Evolutionary conservation across 805 yeast species (phyloP).

Genomic region (Candida xiaguanensis): DNA sequence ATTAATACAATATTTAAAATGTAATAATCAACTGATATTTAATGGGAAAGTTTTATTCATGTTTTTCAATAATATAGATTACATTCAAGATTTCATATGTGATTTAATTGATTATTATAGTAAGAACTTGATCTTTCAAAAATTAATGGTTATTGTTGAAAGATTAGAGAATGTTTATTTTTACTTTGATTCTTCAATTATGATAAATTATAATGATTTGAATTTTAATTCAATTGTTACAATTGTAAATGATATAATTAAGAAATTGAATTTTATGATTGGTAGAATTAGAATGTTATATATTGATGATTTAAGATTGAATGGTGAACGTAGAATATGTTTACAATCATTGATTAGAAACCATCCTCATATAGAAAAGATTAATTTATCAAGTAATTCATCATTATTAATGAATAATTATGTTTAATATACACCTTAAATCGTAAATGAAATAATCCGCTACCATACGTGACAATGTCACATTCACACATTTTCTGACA

Average conservation of each 20-base stretch:
- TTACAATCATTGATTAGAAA: conserved; percentile 27
- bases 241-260: conserved; percentile 32
- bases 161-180: conserved; percentile 25
- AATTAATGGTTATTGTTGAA: conserved; percentile 4
- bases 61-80: conserved; percentile 34
- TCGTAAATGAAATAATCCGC: no score
- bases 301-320: conserved; percentile 27
- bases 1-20: conserved; percentile 16
- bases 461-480: no score
- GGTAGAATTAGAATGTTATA: conserved; percentile 28
- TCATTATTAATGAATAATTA: conserved; percentile 18
- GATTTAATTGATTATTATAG: conserved; percentile 27
- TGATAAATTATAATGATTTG: conserved; percentile 7
- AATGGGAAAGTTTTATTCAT: conserved; percentile 31
- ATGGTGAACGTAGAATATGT: conserved; percentile 29
- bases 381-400: conserved; percentile 22
- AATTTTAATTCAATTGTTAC: conserved; percentile 23
- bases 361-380: conserved; percentile 29
- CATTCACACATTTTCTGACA: no score
- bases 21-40: conserved; percentile 11
- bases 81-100: conserved; percentile 27
- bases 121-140: background rate
- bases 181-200: conserved; percentile 29
- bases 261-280: conserved; percentile 30
- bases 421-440: no score